phyloP scores from a whole-genome alignment of 352 stramenopile genomes.

The Globisporangium radiosum region DNA sequence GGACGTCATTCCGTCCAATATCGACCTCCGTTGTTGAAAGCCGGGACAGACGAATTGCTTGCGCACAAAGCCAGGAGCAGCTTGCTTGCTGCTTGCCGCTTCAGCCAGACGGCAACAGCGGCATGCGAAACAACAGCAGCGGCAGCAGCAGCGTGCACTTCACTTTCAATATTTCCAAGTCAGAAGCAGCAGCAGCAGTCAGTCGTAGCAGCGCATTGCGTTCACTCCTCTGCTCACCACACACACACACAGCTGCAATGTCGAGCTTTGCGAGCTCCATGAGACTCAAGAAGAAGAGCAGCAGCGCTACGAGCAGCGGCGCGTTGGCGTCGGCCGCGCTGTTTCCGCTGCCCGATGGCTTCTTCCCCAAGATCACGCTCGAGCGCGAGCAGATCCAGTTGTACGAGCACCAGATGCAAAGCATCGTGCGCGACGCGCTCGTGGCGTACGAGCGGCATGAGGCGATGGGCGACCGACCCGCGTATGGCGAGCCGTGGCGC shows the following conservation, averaged over 20 bases:
- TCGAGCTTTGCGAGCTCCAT: constrained; percentile 2
- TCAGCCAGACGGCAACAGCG: too few species aligned
- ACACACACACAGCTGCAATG: constrained; percentile 2
- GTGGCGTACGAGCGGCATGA: constrained; percentile 39
- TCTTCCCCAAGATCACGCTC: constrained; percentile 35
- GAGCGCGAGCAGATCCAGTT: constrained; percentile 18
- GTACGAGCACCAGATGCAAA: constrained; percentile 27
- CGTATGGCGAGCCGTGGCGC: constrained; percentile 12
- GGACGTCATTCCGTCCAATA: too few species aligned
- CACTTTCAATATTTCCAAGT: too few species aligned
- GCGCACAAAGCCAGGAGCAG: too few species aligned
- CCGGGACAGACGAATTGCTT: too few species aligned
- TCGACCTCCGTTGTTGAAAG: too few species aligned
- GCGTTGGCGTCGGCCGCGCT: neutral
- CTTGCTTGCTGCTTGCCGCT: too few species aligned
- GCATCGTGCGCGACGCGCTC: constrained; percentile 33
- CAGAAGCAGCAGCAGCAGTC: too few species aligned
- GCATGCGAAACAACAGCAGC: too few species aligned
- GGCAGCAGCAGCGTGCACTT: too few species aligned
- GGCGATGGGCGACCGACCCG: constrained; percentile 22
- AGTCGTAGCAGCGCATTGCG: too few species aligned
- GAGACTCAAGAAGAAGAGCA: constrained; percentile 1
- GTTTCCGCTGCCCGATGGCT: constrained; percentile 30
- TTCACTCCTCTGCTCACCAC: neutral
- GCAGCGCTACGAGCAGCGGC: neutral